These are phyloP conservation scores for Ceriops tagal DNA, from an alignment of 345 rosid genomes.

Conservation along the genomic window DNA sequence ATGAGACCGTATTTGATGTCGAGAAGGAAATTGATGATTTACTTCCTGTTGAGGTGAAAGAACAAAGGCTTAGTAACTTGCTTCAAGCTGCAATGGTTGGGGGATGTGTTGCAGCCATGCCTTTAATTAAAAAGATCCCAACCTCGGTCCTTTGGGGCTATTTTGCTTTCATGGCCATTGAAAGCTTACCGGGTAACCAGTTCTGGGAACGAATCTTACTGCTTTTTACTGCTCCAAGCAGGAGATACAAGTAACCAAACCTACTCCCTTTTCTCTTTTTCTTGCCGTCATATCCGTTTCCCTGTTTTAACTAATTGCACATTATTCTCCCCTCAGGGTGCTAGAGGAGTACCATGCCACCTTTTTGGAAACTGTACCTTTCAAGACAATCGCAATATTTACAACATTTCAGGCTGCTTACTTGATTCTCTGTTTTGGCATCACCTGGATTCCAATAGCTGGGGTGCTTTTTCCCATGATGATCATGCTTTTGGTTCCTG, in stretches of 20 bases:
- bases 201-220: conserved; percentile 32
- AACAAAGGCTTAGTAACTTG: conserved; percentile 28
- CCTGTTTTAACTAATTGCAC: neutral
- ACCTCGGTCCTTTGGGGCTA: conserved; percentile 35
- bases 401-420: conserved; percentile 26
- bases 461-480: conserved; percentile 29
- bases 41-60: conserved; percentile 30
- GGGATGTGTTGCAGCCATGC: conserved; percentile 28
- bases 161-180: conserved; percentile 36
- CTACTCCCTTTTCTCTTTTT: neutral
- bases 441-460: conserved; percentile 32
- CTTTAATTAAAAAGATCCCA: conserved; percentile 28
- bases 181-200: conserved; percentile 33
- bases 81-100: conserved; percentile 29
- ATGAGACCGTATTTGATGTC: conserved; percentile 24
- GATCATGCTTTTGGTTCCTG: conserved; percentile 29
- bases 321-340: conserved; percentile 12
- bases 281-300: neutral
- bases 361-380: conserved; percentile 29
- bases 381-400: conserved; percentile 27
- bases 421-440: conserved; percentile 26
- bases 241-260: conserved; percentile 29
- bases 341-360: conserved; percentile 26
- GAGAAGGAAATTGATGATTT: conserved; percentile 30
- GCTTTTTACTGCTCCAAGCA: conserved; percentile 29